Evolutionary conservation across 169 alveolate genomes (phyloP).

Genomic region (Plasmodium knowlesi): DNA sequence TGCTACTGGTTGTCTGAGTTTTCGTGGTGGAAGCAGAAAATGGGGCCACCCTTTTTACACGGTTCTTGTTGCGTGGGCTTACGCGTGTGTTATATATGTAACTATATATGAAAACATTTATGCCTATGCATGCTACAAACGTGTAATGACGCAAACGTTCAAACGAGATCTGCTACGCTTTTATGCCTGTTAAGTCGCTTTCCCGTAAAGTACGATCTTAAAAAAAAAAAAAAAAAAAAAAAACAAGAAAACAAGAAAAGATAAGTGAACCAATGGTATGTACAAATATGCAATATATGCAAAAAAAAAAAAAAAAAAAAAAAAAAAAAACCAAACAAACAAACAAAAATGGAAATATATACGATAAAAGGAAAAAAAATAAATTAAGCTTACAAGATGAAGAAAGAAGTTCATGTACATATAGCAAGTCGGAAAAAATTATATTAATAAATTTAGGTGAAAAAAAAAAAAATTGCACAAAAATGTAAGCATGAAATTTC

Average conservation of each 20-base stretch:
- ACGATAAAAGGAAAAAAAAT: neutral
- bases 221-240: neutral
- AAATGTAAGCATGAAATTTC: neutral
- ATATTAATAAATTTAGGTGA: neutral
- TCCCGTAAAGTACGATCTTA: neutral
- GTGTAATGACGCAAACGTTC: neutral
- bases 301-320: neutral
- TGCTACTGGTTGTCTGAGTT: neutral
- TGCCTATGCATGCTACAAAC: neutral
- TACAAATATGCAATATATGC: neutral
- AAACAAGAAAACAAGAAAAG: neutral
- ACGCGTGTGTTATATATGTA: neutral
- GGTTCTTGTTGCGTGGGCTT: neutral
- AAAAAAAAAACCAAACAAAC: neutral
- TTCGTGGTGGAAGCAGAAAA: neutral
- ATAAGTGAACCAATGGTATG: neutral
- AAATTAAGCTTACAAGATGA: neutral
- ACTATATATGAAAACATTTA: neutral
- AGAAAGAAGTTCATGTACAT: neutral
- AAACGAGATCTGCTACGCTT: neutral
- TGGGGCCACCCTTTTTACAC: neutral
- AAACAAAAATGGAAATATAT: neutral
- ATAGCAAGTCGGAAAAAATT: neutral
- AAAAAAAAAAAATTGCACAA: neutral
- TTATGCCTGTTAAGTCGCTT: neutral